A percentile compares a stretch with the other conserved stretches of the same genome.
phyloP scores from a whole-genome alignment of 2,329 filamentous ascomycete genomes.

The Colletotrichum eleusines region DNA sequence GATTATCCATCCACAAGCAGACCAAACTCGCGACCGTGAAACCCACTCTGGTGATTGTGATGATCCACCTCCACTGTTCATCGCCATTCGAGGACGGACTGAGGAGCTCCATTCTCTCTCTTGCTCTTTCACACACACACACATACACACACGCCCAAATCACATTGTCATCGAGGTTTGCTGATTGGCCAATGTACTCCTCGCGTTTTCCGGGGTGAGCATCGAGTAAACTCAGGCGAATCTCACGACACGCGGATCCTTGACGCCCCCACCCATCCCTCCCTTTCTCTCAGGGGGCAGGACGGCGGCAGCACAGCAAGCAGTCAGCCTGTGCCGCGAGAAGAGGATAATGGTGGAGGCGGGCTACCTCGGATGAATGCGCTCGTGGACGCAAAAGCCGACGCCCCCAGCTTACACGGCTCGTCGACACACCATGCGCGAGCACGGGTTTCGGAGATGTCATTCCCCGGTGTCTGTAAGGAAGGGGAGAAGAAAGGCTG shows the following conservation, averaged over 20 bases:
- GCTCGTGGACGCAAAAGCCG: no score
- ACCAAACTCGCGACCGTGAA: not conserved
- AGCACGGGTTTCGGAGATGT: no score
- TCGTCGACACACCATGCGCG: no score
- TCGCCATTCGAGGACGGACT: not conserved
- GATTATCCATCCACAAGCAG: slow-evolving; percentile 11
- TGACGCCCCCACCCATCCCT: not conserved
- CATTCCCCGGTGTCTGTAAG: no score
- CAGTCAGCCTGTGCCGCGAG: no score
- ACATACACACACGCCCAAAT: no score
- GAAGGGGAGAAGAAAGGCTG: no score
- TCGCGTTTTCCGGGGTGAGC: not conserved
- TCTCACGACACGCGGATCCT: not conserved
- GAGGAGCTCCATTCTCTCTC: not conserved
- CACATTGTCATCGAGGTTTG: no score
- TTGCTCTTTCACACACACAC: no score
- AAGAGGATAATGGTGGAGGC: no score
- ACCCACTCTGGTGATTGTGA: not conserved
- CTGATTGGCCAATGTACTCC: not conserved
- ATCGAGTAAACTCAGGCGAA: not conserved
- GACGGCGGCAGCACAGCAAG: not conserved
- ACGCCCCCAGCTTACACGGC: no score
- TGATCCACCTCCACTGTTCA: not conserved
- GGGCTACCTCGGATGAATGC: no score
- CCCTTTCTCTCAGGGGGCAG: not conserved